Percentiles rank a stretch among this genome's conserved stretches.
These are phyloP conservation scores for Elsinoe ampelina DNA, from an alignment of 2,329 filamentous ascomycete genomes.

Conservation along the genomic window DNA sequence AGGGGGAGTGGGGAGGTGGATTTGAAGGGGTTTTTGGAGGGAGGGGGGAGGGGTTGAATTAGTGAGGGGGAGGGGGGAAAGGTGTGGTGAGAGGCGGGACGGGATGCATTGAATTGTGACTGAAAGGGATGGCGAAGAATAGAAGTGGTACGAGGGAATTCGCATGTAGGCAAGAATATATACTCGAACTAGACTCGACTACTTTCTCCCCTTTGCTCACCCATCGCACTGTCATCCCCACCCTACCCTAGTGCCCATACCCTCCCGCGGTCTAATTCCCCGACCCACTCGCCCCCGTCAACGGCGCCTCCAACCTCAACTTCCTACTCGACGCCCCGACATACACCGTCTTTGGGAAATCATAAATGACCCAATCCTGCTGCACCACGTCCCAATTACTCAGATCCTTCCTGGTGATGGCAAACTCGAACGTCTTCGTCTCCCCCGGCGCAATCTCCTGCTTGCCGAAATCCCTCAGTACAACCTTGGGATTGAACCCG, in stretches of 20 bases:
- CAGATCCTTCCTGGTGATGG: slow-evolving; percentile 50
- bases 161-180: too few species aligned
- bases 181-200: not conserved
- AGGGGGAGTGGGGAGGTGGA: slow-evolving; percentile 81
- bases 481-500: slow-evolving; percentile 16
- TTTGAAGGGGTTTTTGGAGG: slow-evolving; percentile 69
- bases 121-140: too few species aligned
- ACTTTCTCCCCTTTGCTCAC: not conserved
- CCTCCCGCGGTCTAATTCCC: not conserved
- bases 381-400: slow-evolving; percentile 52
- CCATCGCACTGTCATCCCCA: not conserved
- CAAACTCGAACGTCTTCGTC: slow-evolving; percentile 41
- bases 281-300: slow-evolving; percentile 12
- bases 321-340: slow-evolving; percentile 31
- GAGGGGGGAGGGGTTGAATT: slow-evolving; percentile 20
- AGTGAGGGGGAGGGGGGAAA: not conserved
- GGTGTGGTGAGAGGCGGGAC: slow-evolving; percentile 18
- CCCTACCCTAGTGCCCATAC: not conserved
- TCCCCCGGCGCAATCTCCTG: slow-evolving; percentile 42
- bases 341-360: slow-evolving; percentile 24
- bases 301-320: slow-evolving; percentile 21
- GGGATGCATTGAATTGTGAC: not conserved
- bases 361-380: slow-evolving; percentile 48
- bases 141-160: too few species aligned
- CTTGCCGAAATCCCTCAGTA: slow-evolving; percentile 54